A percentile compares a stretch with the other conserved stretches of the same genome.
These are phyloP conservation scores for Stentor coeruleus DNA, from an alignment of 73 alveolate genomes.

Conservation along the genomic window DNA sequence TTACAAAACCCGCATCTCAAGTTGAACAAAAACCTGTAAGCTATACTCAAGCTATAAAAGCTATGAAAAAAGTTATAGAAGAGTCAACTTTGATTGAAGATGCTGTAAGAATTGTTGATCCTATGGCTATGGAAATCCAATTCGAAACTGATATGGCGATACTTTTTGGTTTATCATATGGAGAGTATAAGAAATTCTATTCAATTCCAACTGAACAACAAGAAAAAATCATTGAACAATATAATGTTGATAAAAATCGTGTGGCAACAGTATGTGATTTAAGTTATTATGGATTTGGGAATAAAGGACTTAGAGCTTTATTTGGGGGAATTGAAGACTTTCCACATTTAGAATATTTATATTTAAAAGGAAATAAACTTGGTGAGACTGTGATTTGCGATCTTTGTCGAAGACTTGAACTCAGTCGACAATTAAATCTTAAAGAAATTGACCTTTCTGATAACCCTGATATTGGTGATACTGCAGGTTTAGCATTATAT, in stretches of 20 bases:
- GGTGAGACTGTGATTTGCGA: constrained; percentile 18
- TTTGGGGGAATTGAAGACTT: constrained; percentile 25
- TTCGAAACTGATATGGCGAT: constrained; percentile 13
- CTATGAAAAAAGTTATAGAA: background rate
- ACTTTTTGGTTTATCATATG: background rate
- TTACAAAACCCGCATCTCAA: background rate
- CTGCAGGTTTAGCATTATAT: background rate
- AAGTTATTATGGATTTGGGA: constrained; percentile 5
- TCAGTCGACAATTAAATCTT: background rate
- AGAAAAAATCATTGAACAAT: constrained; percentile 8
- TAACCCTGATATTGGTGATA: background rate
- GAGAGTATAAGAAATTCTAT: background rate
- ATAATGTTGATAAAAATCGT: background rate
- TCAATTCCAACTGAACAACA: constrained; percentile 3
- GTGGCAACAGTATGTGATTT: constrained; percentile 6
- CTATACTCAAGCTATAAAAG: constrained; percentile 17
- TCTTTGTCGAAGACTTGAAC: background rate
- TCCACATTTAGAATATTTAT: constrained; percentile 12
- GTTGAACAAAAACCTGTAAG: background rate
- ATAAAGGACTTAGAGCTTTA: constrained; percentile 14
- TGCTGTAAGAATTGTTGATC: background rate
- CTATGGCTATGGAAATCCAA: constrained; percentile 1
- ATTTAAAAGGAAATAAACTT: background rate
- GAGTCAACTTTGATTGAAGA: background rate
- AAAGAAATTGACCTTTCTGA: background rate